Conservation (phyloP, 1,284 basidiomycete genomes). For the Melampsora americana region DNA sequence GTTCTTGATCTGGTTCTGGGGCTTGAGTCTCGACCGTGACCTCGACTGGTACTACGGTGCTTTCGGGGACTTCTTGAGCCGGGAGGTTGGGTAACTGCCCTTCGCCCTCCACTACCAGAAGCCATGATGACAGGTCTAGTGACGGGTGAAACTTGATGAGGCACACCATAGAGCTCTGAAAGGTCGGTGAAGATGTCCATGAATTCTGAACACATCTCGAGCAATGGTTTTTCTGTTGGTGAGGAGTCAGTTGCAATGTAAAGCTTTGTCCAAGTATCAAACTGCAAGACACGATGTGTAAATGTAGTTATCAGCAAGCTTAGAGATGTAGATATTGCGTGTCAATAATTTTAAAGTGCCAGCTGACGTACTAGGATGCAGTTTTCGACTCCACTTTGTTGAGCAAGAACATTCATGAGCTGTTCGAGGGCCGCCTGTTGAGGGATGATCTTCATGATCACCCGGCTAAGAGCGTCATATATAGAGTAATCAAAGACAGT, state of each 20-base stretch:
- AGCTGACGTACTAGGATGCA: constrained; percentile 12
- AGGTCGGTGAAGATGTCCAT: constrained; percentile 82
- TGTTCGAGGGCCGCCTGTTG: constrained; percentile 69
- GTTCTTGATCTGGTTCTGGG: constrained; percentile 16
- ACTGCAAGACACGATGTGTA: constrained; percentile 86
- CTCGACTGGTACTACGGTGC: constrained; percentile 26
- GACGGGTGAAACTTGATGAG: constrained; percentile 34
- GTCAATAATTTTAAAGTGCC: background rate
- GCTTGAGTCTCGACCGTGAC: constrained; percentile 14
- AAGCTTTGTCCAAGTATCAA: constrained; percentile 78
- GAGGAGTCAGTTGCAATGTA: constrained; percentile 90
- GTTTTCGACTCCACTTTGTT: constrained; percentile 49
- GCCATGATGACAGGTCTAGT: constrained; percentile 24
- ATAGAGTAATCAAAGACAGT: constrained; percentile 84
- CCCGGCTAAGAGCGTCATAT: constrained; percentile 77
- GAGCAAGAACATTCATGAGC: constrained; percentile 73
- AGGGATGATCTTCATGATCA: constrained; percentile 67
- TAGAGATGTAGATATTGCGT: background rate
- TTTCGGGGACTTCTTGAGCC: background rate
- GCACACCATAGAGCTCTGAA: constrained; percentile 65
- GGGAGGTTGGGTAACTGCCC: background rate
- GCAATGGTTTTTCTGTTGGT: constrained; percentile 81
- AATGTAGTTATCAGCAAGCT: constrained; percentile 67
- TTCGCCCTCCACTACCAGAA: constrained; percentile 3
- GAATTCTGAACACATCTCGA: constrained; percentile 86